phyloP scores from a whole-genome alignment of 768 basidiomycete genomes.

The Xanthoconium stramineum region DNA sequence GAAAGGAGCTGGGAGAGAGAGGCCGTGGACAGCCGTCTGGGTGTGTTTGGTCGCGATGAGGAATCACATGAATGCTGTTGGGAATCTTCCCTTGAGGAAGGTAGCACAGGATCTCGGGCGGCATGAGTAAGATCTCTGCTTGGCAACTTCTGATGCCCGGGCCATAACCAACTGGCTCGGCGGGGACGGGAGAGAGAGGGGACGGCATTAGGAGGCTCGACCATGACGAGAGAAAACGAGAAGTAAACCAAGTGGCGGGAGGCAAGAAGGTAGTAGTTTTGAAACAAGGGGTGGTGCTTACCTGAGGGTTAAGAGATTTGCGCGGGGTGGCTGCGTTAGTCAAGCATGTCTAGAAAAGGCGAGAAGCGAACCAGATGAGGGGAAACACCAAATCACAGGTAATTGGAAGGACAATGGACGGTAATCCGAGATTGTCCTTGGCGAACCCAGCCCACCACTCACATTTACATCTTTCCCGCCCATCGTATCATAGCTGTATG shows the following conservation, averaged over 20 bases:
- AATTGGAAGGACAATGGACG: constrained; percentile 1
- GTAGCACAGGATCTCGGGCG: constrained; percentile 15
- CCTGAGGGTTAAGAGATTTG: constrained; percentile 28
- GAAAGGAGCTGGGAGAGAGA: constrained; percentile 27
- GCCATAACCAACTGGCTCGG: constrained; percentile 30
- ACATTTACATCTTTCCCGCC: constrained; percentile 29
- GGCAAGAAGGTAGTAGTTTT: constrained; percentile 9
- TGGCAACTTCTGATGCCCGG: constrained; percentile 21
- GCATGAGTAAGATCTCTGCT: constrained; percentile 14
- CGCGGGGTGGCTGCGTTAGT: constrained; percentile 30
- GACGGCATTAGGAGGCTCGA: constrained; percentile 13
- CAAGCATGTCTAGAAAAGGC: constrained; percentile 26
- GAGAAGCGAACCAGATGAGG: constrained; percentile 14
- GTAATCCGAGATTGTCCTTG: constrained; percentile 15
- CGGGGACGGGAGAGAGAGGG: constrained; percentile 13
- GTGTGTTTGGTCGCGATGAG: constrained; percentile 20
- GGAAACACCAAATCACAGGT: constrained; percentile 2
- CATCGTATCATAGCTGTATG: constrained; percentile 16
- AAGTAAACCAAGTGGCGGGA: not conserved
- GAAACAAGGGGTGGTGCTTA: constrained; percentile 25
- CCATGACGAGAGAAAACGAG: constrained; percentile 20
- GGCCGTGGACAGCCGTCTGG: constrained; percentile 21
- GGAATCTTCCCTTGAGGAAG: constrained; percentile 16
- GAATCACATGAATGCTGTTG: not conserved
- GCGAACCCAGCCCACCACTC: constrained; percentile 24